Evolutionary conservation across 1,284 basidiomycete genomes (phyloP).

Genomic region (Tilletia caries): DNA sequence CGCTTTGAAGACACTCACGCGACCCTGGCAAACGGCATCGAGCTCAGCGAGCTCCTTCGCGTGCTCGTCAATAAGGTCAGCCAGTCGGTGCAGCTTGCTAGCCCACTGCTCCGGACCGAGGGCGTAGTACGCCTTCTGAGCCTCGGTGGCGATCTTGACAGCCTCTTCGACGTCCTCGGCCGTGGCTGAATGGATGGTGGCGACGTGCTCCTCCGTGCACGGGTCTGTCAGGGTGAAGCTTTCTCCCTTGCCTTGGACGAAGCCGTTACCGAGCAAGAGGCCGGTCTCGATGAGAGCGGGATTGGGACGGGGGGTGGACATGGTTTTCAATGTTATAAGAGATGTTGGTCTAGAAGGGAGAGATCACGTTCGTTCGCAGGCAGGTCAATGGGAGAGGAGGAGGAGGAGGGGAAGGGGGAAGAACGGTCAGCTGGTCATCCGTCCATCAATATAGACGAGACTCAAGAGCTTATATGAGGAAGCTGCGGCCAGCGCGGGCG

Average conservation of each 20-base stretch:
- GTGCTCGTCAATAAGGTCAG: conserved; percentile 13
- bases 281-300: not conserved
- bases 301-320: not conserved
- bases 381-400: no score
- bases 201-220: not conserved
- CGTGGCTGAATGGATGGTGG: not conserved
- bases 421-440: no score
- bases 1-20: no score
- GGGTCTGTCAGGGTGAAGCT: not conserved
- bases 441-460: no score
- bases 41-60: not conserved
- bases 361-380: no score
- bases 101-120: conserved; percentile 2
- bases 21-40: not conserved
- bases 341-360: no score
- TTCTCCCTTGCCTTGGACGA: not conserved
- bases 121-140: not conserved
- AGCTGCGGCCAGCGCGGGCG: no score
- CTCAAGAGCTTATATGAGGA: no score
- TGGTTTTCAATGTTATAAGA: no score
- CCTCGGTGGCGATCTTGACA: not conserved
- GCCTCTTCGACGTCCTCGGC: not conserved
- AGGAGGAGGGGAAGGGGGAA: no score
- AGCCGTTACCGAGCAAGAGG: not conserved
- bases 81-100: conserved; percentile 4